phyloP scores from a whole-genome alignment of 2,329 filamentous ascomycete genomes.

The Alternaria viburni region DNA sequence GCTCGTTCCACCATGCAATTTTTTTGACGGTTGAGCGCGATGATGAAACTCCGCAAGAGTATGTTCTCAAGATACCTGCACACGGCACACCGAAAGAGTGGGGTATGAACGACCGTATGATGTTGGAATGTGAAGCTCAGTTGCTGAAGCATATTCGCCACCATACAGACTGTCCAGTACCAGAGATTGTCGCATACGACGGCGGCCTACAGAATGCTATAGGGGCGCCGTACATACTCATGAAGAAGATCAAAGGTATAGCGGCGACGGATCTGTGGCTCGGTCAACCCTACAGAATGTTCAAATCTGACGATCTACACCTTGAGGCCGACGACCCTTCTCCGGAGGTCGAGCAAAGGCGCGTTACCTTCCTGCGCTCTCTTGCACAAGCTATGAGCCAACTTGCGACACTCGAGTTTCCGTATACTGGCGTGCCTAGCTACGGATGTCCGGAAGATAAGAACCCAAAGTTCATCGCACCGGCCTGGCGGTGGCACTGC shows the following conservation, averaged over 20 bases:
- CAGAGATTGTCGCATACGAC: constrained; percentile 21
- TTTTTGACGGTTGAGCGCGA: constrained; percentile 1
- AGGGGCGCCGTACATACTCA: constrained; percentile 25
- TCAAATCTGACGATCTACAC: neutral
- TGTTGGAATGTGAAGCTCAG: constrained; percentile 12
- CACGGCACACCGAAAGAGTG: constrained; percentile 4
- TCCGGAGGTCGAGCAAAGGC: neutral
- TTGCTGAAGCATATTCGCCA: constrained; percentile 15
- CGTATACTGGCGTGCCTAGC: constrained; percentile 14
- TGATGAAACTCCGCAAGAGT: neutral
- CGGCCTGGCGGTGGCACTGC: neutral
- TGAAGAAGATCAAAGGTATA: constrained; percentile 18
- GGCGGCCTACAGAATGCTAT: constrained; percentile 16
- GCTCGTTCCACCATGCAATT: constrained; percentile 13
- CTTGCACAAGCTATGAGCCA: constrained; percentile 14
- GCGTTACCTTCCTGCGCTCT: constrained; percentile 21
- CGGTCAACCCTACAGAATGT: neutral
- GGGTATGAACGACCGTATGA: constrained; percentile 7
- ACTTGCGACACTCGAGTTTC: constrained; percentile 14
- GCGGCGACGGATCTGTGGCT: constrained; percentile 19
- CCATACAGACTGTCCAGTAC: constrained; percentile 17
- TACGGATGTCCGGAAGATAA: neutral
- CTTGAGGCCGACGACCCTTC: constrained; percentile 3
- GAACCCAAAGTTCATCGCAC: neutral
- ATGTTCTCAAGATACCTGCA: constrained; percentile 5